Evolutionary conservation across 768 basidiomycete species (phyloP).

Genomic region (Tephrocybe sp.): DNA sequence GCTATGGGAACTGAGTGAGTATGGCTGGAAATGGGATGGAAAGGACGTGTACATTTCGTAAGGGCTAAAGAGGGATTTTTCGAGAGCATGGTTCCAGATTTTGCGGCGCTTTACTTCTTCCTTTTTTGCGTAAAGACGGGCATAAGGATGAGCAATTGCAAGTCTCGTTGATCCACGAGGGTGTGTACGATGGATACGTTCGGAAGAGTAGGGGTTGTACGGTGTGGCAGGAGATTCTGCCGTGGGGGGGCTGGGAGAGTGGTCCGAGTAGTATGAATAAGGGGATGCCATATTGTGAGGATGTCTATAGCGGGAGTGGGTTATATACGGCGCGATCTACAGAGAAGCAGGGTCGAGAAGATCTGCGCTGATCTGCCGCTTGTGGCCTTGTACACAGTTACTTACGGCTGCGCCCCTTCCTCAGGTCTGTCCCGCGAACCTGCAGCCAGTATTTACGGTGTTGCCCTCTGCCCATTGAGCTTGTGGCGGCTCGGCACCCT

Average conservation of each 20-base stretch:
- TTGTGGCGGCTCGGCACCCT: too few relatives aligned
- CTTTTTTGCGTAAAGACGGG: slow-evolving; percentile 64
- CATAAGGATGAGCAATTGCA: slow-evolving; percentile 60
- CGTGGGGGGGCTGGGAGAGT: slow-evolving; percentile 12
- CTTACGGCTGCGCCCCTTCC: slow-evolving; percentile 11
- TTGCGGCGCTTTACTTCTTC: slow-evolving; percentile 64
- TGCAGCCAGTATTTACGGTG: neutral
- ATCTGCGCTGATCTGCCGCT: slow-evolving; percentile 5
- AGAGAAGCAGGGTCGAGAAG: neutral
- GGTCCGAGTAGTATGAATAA: slow-evolving; percentile 5
- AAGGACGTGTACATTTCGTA: slow-evolving; percentile 54
- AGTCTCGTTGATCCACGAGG: slow-evolving; percentile 9
- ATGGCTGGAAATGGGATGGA: neutral
- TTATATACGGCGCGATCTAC: slow-evolving; percentile 5
- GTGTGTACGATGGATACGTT: slow-evolving; percentile 3
- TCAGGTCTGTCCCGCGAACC: neutral
- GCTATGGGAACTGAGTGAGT: slow-evolving; percentile 28
- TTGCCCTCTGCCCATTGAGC: too few relatives aligned
- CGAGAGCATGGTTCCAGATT: slow-evolving; percentile 77
- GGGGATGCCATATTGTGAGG: slow-evolving; percentile 9
- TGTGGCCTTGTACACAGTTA: neutral
- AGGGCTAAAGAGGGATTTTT: slow-evolving; percentile 66
- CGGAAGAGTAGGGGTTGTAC: neutral
- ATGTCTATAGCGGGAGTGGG: neutral
- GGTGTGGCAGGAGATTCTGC: too few relatives aligned